phyloP scores from a whole-genome alignment of 2,329 filamentous ascomycete genomes.

The Ploettnerulaceae sp. region DNA sequence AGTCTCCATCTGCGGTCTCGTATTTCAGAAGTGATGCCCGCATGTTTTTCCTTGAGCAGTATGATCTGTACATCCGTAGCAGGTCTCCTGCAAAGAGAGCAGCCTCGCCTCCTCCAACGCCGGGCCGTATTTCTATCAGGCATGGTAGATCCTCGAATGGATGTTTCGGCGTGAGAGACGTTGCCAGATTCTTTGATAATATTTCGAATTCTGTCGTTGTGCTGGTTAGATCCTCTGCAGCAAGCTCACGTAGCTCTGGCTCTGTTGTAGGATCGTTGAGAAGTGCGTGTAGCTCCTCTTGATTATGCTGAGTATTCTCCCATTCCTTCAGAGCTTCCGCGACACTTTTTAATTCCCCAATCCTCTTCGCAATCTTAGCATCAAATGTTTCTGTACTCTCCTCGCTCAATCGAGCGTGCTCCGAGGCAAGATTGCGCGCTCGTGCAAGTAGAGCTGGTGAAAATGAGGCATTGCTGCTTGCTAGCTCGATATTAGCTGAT shows the following conservation, averaged over 20 bases:
- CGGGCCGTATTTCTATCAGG: constrained; percentile 85
- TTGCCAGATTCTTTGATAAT: constrained; percentile 65
- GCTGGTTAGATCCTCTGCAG: constrained; percentile 72
- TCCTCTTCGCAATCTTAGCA: constrained; percentile 50
- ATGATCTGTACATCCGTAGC: constrained; percentile 82
- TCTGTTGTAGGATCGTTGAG: constrained; percentile 43
- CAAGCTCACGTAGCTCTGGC: constrained; percentile 69
- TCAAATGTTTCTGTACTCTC: constrained; percentile 53
- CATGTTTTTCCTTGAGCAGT: constrained; percentile 66
- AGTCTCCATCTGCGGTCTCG: constrained; percentile 64
- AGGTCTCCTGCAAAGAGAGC: constrained; percentile 84
- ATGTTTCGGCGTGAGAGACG: constrained; percentile 77
- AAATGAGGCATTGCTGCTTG: constrained; percentile 32
- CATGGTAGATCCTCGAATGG: constrained; percentile 88
- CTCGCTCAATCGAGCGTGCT: constrained; percentile 51
- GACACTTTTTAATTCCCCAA: constrained; percentile 56
- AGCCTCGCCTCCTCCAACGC: constrained; percentile 87
- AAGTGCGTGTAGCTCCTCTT: constrained; percentile 50
- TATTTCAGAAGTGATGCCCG: constrained; percentile 70
- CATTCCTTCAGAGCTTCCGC: constrained; percentile 54
- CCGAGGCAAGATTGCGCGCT: constrained; percentile 51
- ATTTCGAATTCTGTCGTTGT: constrained; percentile 57
- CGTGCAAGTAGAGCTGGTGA: constrained; percentile 55
- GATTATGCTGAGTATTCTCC: constrained; percentile 49
- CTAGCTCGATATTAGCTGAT: constrained; percentile 20